Evolutionary conservation across 139 green algal species (phyloP).

Genomic region (Chlamydomonas eustigma): DNA sequence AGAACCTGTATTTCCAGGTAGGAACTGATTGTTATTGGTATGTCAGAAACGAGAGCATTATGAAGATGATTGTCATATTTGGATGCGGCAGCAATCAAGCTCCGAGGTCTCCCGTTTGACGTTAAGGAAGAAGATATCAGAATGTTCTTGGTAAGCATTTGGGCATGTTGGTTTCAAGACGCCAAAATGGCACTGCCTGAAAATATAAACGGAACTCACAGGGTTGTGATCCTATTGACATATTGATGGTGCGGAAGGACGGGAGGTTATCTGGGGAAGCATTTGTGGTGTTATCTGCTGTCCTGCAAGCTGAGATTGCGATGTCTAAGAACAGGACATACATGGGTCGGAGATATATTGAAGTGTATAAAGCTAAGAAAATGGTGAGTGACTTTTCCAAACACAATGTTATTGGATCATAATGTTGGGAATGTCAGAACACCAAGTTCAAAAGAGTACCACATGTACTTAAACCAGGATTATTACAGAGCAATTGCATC

Average conservation of each 20-base stretch:
- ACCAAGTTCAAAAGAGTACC: neutral
- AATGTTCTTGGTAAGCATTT: constrained; percentile 63
- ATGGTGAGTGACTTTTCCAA: too few relatives aligned
- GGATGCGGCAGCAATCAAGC: constrained; percentile 60
- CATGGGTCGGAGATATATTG: constrained; percentile 76
- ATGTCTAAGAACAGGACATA: constrained; percentile 71
- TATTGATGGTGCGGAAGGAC: constrained; percentile 61
- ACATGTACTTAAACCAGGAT: constrained; percentile 34
- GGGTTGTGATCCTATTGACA: constrained; percentile 61
- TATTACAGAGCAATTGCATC: constrained; percentile 63
- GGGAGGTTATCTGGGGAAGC: constrained; percentile 73
- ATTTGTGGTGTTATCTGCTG: constrained; percentile 60
- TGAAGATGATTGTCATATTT: too few relatives aligned
- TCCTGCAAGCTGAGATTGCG: constrained; percentile 62
- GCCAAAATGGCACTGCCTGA: too few relatives aligned
- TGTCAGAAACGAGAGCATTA: too few relatives aligned
- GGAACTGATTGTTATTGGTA: too few relatives aligned
- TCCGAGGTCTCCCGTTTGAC: constrained; percentile 75
- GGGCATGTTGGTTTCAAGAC: too few relatives aligned
- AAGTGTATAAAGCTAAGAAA: constrained; percentile 75
- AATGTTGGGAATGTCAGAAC: neutral
- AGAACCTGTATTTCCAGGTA: constrained; percentile 3
- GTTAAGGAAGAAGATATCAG: constrained; percentile 69
- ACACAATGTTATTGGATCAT: neutral
- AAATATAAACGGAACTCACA: too few relatives aligned